Evolutionary conservation across 192 early-diverging fungal genomes (phyloP).

Genomic region (Mortierella antarctica): DNA sequence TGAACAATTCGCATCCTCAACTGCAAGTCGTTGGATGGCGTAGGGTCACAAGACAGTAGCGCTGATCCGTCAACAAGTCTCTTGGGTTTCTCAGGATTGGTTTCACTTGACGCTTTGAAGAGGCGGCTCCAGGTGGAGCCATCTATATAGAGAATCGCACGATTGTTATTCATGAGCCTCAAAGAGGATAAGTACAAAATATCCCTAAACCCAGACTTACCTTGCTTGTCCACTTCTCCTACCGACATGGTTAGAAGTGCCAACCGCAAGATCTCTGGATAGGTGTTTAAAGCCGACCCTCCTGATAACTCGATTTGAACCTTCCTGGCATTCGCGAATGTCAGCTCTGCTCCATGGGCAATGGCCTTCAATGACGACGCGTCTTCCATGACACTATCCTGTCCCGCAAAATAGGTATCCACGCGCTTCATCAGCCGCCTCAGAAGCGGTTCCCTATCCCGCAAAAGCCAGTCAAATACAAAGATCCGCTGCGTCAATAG

Average conservation of each 20-base stretch:
- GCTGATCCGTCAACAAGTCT: slow-evolving; percentile 12
- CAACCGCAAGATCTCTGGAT: slow-evolving; percentile 35
- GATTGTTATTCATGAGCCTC: no score
- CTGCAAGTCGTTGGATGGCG: slow-evolving; percentile 13
- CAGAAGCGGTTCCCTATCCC: slow-evolving; percentile 15
- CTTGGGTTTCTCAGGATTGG: slow-evolving; percentile 8
- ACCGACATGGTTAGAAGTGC: slow-evolving; percentile 24
- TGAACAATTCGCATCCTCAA: slow-evolving; percentile 17
- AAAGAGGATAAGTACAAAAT: neutral
- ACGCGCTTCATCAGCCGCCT: slow-evolving; percentile 10
- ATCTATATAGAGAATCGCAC: neutral
- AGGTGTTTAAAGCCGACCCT: slow-evolving; percentile 14
- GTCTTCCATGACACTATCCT: slow-evolving; percentile 40
- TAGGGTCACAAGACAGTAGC: slow-evolving; percentile 1
- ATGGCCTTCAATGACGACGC: slow-evolving; percentile 7
- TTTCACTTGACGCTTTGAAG: slow-evolving; percentile 14
- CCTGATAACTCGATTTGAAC: slow-evolving; percentile 23
- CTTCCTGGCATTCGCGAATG: neutral
- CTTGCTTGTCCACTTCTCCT: slow-evolving; percentile 33
- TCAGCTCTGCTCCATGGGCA: neutral
- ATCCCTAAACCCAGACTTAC: neutral
- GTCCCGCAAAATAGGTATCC: slow-evolving; percentile 18
- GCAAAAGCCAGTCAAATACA: slow-evolving; percentile 36
- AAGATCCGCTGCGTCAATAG: slow-evolving; percentile 16
- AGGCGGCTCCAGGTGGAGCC: slow-evolving; percentile 33